A percentile compares a stretch with the other conserved stretches of the same genome.
Evolutionary conservation across 2,329 filamentous ascomycete species (phyloP).

Genomic region (Stagonosporopsis chrysanthemi): DNA sequence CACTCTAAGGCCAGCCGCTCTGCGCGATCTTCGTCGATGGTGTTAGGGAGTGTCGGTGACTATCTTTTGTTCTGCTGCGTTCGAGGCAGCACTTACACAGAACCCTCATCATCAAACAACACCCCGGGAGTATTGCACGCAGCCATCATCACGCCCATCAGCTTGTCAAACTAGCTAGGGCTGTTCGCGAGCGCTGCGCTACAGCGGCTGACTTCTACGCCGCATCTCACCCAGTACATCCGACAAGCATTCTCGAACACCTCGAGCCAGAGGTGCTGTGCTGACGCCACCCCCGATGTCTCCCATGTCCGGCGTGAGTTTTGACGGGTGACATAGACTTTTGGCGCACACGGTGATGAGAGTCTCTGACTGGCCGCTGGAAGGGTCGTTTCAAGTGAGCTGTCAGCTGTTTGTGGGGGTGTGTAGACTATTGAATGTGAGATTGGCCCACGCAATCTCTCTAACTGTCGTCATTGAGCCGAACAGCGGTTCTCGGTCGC

Average conservation of each 20-base stretch:
- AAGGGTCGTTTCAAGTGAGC: constrained; percentile 11
- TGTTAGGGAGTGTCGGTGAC: constrained; percentile 18
- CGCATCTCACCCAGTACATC: constrained; percentile 10
- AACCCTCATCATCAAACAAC: constrained; percentile 11
- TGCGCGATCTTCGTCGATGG: constrained; percentile 5
- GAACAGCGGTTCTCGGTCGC: not conserved
- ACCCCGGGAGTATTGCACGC: not conserved
- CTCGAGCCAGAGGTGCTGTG: not conserved
- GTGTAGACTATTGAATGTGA: not conserved
- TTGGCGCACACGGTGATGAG: constrained; percentile 4
- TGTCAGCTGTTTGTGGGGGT: constrained; percentile 4
- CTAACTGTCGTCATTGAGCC: not conserved
- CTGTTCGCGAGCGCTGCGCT: constrained; percentile 5
- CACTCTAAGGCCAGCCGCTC: constrained; percentile 15
- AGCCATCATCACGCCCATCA: constrained; percentile 9
- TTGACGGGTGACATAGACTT: constrained; percentile 1
- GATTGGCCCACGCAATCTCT: not conserved
- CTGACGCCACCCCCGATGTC: constrained; percentile 11
- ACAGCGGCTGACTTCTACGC: constrained; percentile 16
- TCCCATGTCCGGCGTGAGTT: not conserved
- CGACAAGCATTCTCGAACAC: constrained; percentile 4
- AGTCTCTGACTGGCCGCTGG: constrained; percentile 7
- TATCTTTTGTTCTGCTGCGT: constrained; percentile 12
- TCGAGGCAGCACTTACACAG: constrained; percentile 1
- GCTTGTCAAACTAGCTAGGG: constrained; percentile 13